phyloP scores from a whole-genome alignment of 2,329 filamentous ascomycete genomes.

The Torrubiella hemipterigena region DNA sequence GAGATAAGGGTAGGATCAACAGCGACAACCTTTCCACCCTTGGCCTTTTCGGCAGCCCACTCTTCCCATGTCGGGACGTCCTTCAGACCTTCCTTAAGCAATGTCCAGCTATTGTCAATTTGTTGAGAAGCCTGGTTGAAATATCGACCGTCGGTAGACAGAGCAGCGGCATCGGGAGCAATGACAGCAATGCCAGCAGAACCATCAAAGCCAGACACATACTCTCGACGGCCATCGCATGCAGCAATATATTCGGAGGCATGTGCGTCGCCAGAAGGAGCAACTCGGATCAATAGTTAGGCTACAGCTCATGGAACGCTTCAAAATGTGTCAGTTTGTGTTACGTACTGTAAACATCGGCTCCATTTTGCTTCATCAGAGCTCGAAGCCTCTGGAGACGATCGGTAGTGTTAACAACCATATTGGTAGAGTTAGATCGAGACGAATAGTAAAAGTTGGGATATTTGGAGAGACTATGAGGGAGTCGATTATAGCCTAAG shows the following conservation, averaged over 20 bases:
- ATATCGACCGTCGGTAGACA: slow-evolving; percentile 93
- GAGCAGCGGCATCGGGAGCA: slow-evolving; percentile 71
- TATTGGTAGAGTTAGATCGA: too few relatives aligned
- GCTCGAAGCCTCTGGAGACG: too few relatives aligned
- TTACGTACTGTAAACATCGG: slow-evolving; percentile 7
- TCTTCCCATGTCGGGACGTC: slow-evolving; percentile 97
- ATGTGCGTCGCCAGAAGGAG: slow-evolving; percentile 94
- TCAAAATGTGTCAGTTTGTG: too few relatives aligned
- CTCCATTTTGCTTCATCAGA: slow-evolving; percentile 2
- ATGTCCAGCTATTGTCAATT: slow-evolving; percentile 79
- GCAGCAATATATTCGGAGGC: slow-evolving; percentile 96
- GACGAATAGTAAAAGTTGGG: too few relatives aligned
- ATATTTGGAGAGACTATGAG: too few relatives aligned
- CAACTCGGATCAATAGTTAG: too few relatives aligned
- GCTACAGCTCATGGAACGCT: too few relatives aligned
- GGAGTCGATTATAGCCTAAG: too few relatives aligned
- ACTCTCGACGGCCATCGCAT: slow-evolving; percentile 86
- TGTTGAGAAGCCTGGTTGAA: slow-evolving; percentile 94
- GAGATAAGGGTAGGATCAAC: slow-evolving; percentile 86
- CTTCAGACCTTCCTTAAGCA: slow-evolving; percentile 86
- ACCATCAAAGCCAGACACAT: slow-evolving; percentile 87
- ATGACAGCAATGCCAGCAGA: slow-evolving; percentile 90
- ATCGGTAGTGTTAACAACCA: too few relatives aligned
- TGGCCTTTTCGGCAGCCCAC: slow-evolving; percentile 81
- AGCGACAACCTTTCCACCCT: slow-evolving; percentile 75